Base-by-base conservation (phyloP, 176 grass and related monocot genomes). In the Bolboschoenus planiculmis region DNA sequence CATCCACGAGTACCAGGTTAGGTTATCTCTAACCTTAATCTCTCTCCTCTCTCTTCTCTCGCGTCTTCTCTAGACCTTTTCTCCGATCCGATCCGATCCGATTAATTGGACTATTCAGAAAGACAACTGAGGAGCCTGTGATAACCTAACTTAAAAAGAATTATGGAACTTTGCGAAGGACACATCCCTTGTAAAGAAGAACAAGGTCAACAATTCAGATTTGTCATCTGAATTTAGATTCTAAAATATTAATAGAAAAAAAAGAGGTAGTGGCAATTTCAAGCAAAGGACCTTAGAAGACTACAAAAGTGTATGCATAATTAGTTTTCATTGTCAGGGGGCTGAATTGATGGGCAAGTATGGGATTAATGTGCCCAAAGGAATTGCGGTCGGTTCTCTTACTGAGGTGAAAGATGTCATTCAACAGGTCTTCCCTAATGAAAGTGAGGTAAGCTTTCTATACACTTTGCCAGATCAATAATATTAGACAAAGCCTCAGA, bases 1-100 rank as follows among this genome's bases (percentile, higher is more conserved):
- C 86, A 93, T 99, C 89, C 97, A 99, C 82, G 97, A 99, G 86
- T 99, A 99, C 85, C 97, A 99, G 92, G 97, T 99, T 62, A 31
- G n/a, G n/a, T n/a, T n/a, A n/a, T n/a, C n/a, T 67, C 65, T 55
- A 0, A 14, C 7, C 5, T 43, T 4, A 65, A 89, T 51, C 82
- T 82, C 24, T n/a, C 46, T 60, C n/a, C n/a, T n/a, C n/a, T 0
- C 20, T 16, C 10, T 29, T 11, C 3, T 6, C 3, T 61, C 39
- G 34, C 58, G 24, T 79, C 85, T 84, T 77, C 31, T 34, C 6
- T 21, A 23, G 42, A 18, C 10, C 26, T 80, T 7, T 33, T n/a
- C 23, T 86, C 8, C 74, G 71, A 57, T 79, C 79, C 21, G 56
- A 3, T 77, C 26, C 9, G 33, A 51, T 6, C n/a, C n/a, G n/a